Conservation (phyloP, 1,284 basidiomycete species). For the Apiotrichum porosum region DNA sequence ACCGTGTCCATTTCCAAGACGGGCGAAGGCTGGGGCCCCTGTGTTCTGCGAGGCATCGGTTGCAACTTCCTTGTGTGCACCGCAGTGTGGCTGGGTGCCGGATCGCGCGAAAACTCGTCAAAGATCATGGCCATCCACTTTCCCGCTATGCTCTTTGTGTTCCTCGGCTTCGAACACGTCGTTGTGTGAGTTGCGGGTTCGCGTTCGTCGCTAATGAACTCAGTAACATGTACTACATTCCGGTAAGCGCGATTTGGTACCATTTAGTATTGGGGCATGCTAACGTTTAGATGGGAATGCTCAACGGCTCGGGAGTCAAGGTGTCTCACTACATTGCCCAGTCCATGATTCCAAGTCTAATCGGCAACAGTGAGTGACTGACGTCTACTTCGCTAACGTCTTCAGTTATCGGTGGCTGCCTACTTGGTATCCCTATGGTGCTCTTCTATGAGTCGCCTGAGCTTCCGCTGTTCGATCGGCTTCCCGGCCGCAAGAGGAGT, state of each 20-base stretch:
- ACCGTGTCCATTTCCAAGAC: slow-evolving; percentile 21
- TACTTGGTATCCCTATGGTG: slow-evolving; percentile 10
- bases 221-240: slow-evolving; percentile 34
- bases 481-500: no score
- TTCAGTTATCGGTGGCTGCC: slow-evolving; percentile 10
- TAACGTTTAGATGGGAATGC: slow-evolving; percentile 38
- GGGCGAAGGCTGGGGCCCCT: slow-evolving; percentile 21
- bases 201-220: background rate
- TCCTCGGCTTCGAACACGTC: slow-evolving; percentile 43
- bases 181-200: slow-evolving; percentile 21
- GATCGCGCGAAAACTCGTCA: slow-evolving; percentile 37
- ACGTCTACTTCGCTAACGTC: background rate
- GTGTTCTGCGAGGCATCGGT: slow-evolving; percentile 41
- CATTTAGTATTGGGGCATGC: background rate
- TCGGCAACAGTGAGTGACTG: slow-evolving; percentile 21
- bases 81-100: slow-evolving; percentile 38
- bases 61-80: slow-evolving; percentile 46
- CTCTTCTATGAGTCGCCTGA: slow-evolving; percentile 3
- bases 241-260: background rate
- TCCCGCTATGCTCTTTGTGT: slow-evolving; percentile 42
- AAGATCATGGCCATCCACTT: slow-evolving; percentile 42
- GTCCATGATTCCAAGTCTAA: slow-evolving; percentile 26
- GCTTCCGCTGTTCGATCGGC: background rate
- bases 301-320: slow-evolving; percentile 27
- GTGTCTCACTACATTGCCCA: slow-evolving; percentile 21